Evolutionary conservation across 1,284 basidiomycete species (phyloP).

Genomic region (Ceratobasidium sp.): DNA sequence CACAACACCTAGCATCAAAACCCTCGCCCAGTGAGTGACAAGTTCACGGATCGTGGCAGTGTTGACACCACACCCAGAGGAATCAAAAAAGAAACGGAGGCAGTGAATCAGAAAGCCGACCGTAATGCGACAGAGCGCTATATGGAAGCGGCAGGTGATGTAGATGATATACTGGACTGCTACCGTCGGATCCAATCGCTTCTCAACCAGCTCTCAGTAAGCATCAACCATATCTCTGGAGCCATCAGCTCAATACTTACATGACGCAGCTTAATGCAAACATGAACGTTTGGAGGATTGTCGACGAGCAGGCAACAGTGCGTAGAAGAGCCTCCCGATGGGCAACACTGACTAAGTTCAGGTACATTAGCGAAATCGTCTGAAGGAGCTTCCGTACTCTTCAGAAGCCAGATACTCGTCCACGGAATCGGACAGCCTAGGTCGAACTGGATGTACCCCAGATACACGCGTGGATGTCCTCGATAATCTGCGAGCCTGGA

Average conservation of each 20-base stretch:
- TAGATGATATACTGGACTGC: not conserved
- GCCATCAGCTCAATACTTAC: too few relatives aligned
- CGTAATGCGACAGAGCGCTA: not conserved
- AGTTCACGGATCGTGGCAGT: not conserved
- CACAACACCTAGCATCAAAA: too few relatives aligned
- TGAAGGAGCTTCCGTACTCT: too few relatives aligned
- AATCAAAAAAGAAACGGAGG: not conserved
- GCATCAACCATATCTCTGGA: not conserved
- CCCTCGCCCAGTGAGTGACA: not conserved
- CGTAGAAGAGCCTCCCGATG: not conserved
- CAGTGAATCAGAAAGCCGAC: not conserved
- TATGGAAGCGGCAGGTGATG: not conserved
- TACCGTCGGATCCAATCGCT: not conserved
- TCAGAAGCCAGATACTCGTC: too few relatives aligned
- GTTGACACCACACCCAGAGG: not conserved
- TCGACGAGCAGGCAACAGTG: slow-evolving; percentile 17
- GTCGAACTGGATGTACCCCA: not conserved
- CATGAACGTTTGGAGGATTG: slow-evolving; percentile 9
- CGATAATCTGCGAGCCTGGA: not conserved
- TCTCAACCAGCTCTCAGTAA: slow-evolving; percentile 6
- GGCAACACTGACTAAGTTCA: not conserved
- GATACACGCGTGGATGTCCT: slow-evolving; percentile 1
- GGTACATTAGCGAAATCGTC: too few relatives aligned
- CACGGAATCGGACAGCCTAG: too few relatives aligned
- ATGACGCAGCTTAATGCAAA: slow-evolving; percentile 11